phyloP scores from a whole-genome alignment of 2,329 filamentous ascomycete genomes.

The Aphanoascus verrucosus region DNA sequence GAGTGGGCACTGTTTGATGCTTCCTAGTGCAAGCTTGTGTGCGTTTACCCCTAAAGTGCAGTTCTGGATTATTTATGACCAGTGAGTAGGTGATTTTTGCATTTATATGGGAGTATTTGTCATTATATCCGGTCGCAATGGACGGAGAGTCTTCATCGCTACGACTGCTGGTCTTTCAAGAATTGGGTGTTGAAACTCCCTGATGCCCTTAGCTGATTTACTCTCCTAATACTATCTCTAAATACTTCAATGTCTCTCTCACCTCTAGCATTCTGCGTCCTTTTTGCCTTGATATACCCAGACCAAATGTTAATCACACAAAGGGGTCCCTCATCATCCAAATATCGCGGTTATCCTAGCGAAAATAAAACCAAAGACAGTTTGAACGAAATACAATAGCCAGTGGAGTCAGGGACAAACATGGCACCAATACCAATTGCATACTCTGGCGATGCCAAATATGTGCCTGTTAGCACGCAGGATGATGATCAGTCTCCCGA shows the following conservation, averaged over 20 bases:
- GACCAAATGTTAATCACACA: background rate
- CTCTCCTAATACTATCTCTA: background rate
- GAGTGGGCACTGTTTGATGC: background rate
- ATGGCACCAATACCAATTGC: constrained; percentile 2
- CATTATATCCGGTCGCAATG: too few relatives aligned
- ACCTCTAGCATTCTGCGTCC: background rate
- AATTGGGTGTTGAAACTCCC: too few relatives aligned
- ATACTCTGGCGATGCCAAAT: background rate
- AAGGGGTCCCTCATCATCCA: background rate
- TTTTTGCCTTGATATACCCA: background rate
- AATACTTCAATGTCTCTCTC: constrained; percentile 1
- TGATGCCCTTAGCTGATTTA: too few relatives aligned
- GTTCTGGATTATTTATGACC: too few relatives aligned
- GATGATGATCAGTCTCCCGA: background rate
- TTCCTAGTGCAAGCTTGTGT: background rate
- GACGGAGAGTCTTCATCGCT: too few relatives aligned
- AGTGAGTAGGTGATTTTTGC: too few relatives aligned
- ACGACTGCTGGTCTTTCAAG: too few relatives aligned
- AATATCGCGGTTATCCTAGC: background rate
- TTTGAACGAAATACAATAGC: background rate
- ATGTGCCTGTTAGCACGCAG: background rate
- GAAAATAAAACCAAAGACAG: background rate
- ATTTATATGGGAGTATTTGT: too few relatives aligned
- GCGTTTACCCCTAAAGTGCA: too few relatives aligned
- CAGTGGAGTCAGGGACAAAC: background rate